These are phyloP conservation scores for Daldinia bambusicola DNA, from an alignment of 495 filamentous ascomycete species.

Conservation along the genomic window DNA sequence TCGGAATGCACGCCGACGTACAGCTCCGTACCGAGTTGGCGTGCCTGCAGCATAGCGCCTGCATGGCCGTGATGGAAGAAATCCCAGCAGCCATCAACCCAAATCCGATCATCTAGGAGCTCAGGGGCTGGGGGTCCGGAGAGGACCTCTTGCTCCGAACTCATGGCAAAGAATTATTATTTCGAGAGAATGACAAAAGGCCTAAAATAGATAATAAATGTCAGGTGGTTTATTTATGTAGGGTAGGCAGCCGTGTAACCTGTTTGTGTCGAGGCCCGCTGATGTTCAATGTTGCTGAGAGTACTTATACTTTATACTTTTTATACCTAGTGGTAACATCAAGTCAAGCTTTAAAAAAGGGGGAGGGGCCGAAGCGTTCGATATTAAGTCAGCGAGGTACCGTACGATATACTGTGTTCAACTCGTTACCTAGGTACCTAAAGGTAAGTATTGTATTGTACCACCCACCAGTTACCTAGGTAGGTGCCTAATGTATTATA, in stretches of 20 bases:
- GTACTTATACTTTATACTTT: neutral
- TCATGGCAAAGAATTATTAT: constrained; percentile 28
- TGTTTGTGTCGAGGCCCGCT: neutral
- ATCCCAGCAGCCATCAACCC: constrained; percentile 99
- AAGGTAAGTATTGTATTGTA: too few species aligned
- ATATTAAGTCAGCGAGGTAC: neutral
- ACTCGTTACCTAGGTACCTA: neutral
- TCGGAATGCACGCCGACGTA: constrained; percentile 94
- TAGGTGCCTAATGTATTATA: too few species aligned
- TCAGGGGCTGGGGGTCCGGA: constrained; percentile 53
- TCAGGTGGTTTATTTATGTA: too few species aligned
- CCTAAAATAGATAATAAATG: neutral
- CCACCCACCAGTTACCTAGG: too few species aligned
- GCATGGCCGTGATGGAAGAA: constrained; percentile 99
- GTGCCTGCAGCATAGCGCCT: constrained; percentile 94
- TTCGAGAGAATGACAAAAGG: neutral
- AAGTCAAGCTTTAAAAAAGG: too few species aligned
- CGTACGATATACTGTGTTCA: constrained; percentile 5
- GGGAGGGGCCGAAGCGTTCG: neutral
- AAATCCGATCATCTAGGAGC: constrained; percentile 78
- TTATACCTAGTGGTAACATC: neutral
- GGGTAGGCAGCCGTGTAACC: neutral
- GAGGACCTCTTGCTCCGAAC: constrained; percentile 44
- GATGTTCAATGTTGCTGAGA: neutral
- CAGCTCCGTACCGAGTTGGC: constrained; percentile 84